Evolutionary conservation across 139 green algal genomes (phyloP).

Genomic region (Chlamydomonas sp.): DNA sequence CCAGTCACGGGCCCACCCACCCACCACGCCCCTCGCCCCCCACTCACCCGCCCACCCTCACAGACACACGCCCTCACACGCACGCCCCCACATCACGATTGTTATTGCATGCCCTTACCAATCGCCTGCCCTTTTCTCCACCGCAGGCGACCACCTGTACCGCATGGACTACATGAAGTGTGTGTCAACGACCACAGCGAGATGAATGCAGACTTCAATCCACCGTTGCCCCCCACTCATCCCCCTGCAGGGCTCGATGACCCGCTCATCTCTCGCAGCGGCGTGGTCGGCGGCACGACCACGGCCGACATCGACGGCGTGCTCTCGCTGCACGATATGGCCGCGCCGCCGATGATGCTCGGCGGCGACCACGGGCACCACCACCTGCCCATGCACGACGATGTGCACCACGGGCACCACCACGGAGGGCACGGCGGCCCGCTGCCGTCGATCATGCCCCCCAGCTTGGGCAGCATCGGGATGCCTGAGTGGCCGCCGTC

Average conservation of each 20-base stretch:
- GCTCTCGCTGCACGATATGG: constrained; percentile 32
- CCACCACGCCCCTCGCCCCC: too few species aligned
- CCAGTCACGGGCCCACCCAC: too few species aligned
- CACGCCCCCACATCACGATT: too few species aligned
- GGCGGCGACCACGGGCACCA: too few species aligned
- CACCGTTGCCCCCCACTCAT: background rate
- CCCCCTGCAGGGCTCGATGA: constrained; percentile 18
- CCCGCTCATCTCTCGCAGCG: constrained; percentile 31
- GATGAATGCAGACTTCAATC: background rate
- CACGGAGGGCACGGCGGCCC: too few species aligned
- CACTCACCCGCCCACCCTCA: too few species aligned
- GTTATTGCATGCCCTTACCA: constrained; percentile 1
- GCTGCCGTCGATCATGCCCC: too few species aligned
- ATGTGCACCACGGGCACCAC: too few species aligned
- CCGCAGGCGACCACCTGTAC: constrained; percentile 95
- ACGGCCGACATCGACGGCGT: constrained; percentile 32
- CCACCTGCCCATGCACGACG: too few species aligned
- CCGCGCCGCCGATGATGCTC: background rate
- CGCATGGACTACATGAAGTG: constrained; percentile 91
- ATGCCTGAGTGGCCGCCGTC: constrained; percentile 40
- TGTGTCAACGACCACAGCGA: background rate
- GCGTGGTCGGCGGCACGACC: constrained; percentile 15
- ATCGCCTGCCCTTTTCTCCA: background rate
- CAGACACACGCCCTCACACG: too few species aligned
- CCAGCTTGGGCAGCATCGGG: too few species aligned